phyloP scores from a whole-genome alignment of 305 asterid species.

The Stenogyne calaminthoides region DNA sequence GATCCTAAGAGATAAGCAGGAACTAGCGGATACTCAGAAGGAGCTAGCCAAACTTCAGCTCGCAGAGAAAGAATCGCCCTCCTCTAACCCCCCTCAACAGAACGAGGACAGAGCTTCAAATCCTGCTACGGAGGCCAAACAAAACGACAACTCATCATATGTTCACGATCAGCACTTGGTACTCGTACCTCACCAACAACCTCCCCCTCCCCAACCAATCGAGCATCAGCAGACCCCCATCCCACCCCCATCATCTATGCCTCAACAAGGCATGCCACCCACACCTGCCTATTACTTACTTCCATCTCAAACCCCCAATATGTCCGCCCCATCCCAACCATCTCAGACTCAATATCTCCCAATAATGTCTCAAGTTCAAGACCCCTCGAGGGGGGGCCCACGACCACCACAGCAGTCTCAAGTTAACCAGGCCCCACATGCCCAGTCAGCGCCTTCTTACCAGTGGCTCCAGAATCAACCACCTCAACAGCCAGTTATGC shows the following conservation, averaged over 20 bases:
- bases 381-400: conserved; percentile 50
- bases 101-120: conserved; percentile 58
- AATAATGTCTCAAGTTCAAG: conserved; percentile 62
- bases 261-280: conserved; percentile 58
- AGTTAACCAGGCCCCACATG: conserved; percentile 59
- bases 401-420: conserved; percentile 65
- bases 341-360: conserved; percentile 65
- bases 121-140: conserved; percentile 53
- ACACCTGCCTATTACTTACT: conserved; percentile 60
- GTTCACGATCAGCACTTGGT: conserved; percentile 69
- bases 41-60: conserved; percentile 93
- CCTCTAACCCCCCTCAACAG: conserved; percentile 48
- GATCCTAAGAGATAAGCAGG: conserved; percentile 91
- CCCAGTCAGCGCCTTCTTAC: conserved; percentile 54
- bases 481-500: conserved; percentile 27
- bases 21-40: conserved; percentile 89
- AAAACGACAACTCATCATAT: conserved; percentile 51
- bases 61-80: conserved; percentile 67
- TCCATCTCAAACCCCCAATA: conserved; percentile 54
- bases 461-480: conserved; percentile 77
- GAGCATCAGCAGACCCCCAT: conserved; percentile 66
- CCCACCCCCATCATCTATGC: conserved; percentile 58
- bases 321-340: conserved; percentile 44
- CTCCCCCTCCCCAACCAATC: conserved; percentile 43
- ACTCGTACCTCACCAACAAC: conserved; percentile 74